These are phyloP conservation scores for Davidsoniella virescens DNA, from an alignment of 2,329 filamentous ascomycete species.

Conservation along the genomic window DNA sequence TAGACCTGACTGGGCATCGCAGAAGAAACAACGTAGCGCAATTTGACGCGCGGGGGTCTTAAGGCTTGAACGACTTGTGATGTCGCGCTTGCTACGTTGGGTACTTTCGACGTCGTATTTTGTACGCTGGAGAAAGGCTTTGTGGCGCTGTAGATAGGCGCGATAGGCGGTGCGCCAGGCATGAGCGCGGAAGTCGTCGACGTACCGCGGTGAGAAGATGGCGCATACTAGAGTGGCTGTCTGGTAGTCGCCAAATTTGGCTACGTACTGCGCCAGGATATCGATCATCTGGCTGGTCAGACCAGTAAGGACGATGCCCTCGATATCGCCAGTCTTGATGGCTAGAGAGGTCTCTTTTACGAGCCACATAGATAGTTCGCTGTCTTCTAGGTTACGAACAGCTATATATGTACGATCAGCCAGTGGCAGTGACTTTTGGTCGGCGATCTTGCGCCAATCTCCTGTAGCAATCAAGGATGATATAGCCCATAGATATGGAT, in stretches of 20 bases:
- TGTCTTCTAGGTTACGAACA: constrained; percentile 47
- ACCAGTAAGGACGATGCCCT: constrained; percentile 63
- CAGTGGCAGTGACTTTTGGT: constrained; percentile 56
- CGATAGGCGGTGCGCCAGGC: constrained; percentile 60
- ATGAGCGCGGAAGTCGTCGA: constrained; percentile 58
- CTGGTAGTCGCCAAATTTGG: constrained; percentile 62
- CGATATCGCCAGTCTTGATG: constrained; percentile 39
- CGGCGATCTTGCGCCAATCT: constrained; percentile 58
- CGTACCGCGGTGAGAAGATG: constrained; percentile 58
- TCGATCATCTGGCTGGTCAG: constrained; percentile 58
- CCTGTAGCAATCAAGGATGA: constrained; percentile 62
- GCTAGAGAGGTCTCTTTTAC: constrained; percentile 44
- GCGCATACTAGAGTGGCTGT: constrained; percentile 61
- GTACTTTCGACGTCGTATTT: constrained; percentile 67
- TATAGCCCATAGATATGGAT: constrained; percentile 66
- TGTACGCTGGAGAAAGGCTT: constrained; percentile 55
- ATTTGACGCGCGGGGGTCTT: constrained; percentile 53
- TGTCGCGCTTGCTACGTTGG: constrained; percentile 48
- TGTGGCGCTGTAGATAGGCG: constrained; percentile 56
- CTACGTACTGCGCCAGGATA: constrained; percentile 59
- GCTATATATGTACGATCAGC: constrained; percentile 61
- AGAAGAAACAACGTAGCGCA: constrained; percentile 61
- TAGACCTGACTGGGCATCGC: constrained; percentile 40
- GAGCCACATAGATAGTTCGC: constrained; percentile 50
- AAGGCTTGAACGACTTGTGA: constrained; percentile 36